Base-by-base conservation (phyloP, 345 rosid genomes). In the rapeseed (Brassica napus) region DNA sequence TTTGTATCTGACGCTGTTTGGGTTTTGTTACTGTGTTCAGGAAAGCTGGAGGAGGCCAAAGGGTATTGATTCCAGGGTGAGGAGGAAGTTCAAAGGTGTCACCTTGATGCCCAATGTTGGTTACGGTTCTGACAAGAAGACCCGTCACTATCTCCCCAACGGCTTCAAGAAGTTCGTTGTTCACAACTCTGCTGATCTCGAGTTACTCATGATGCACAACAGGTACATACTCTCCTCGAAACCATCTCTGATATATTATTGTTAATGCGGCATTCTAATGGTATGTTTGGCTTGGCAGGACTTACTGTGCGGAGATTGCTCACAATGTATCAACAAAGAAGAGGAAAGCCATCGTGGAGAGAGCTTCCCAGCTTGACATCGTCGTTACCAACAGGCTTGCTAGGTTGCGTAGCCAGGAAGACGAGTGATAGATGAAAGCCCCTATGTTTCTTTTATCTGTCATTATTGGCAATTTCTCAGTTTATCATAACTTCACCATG, bases 131-230 rank as follows among this genome's bases (percentile, higher is more conserved):
- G 94, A 91, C 85, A 91, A 89, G 84, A 91, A 89, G 73, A 90
- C 95, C 1, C 94, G 92, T 1, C 94, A 93, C 58, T 87, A 86
- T 74, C 98, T 91, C 37, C 95, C 94, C 1, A 91, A 93, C 63
- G 94, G 95, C 3, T 92, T 90, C 82, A 91, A 90, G 89, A 90
- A 90, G 18, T 93, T 90, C 15, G 88, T 92, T 3, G 97, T 93
- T 5, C 94, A 89, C 87, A 91, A 93, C 18, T 73, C 54, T 2
- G 37, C 74, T n/a, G 98, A 91, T 76, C 94, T 91, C 1, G 98
- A 89, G 72, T 24, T 93, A 26, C 83, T 93, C 81, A 90, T 93
- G 98, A 93, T 93, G 98, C 98, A 91, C 79, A 93, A 93, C 89
- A 89, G 98, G 97, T 91, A 76, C 0, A 5, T 58, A 8, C 1